Evolutionary conservation across 2,329 filamentous ascomycete species (phyloP).

Genomic region (Rugonectria rugulosa): DNA sequence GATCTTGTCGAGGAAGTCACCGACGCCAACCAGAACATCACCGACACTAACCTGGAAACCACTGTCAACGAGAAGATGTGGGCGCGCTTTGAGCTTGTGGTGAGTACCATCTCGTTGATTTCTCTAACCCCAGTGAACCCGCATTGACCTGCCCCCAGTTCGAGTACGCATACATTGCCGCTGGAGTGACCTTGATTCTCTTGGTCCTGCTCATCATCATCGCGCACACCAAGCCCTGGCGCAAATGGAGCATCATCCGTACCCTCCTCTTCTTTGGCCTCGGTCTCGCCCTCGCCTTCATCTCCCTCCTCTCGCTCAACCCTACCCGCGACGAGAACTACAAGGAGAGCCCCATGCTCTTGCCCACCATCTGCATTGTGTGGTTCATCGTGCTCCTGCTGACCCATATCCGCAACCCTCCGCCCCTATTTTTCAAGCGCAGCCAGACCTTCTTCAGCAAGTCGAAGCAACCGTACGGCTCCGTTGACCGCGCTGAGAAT

Average conservation of each 20-base stretch:
- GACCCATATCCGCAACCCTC: slow-evolving; percentile 43
- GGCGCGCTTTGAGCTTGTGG: slow-evolving; percentile 42
- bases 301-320: slow-evolving; percentile 37
- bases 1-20: slow-evolving; percentile 38
- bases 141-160: slow-evolving; percentile 37
- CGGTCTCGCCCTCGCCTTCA: slow-evolving; percentile 40
- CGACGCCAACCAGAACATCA: slow-evolving; percentile 25
- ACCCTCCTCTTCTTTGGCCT: slow-evolving; percentile 40
- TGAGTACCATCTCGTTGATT: slow-evolving; percentile 25
- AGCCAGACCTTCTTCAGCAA: slow-evolving; percentile 26
- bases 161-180: slow-evolving; percentile 44
- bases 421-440: slow-evolving; percentile 30
- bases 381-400: slow-evolving; percentile 44
- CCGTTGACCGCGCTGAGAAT: slow-evolving; percentile 16
- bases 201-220: slow-evolving; percentile 43
- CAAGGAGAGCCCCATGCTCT: slow-evolving; percentile 41
- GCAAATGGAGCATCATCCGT: slow-evolving; percentile 43
- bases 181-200: slow-evolving; percentile 42
- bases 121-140: neutral
- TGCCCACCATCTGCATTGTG: slow-evolving; percentile 45
- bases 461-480: slow-evolving; percentile 22
- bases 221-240: slow-evolving; percentile 42
- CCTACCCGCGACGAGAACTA: slow-evolving; percentile 25
- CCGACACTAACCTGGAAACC: slow-evolving; percentile 30
- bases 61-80: slow-evolving; percentile 33